Conservation (phyloP, 768 basidiomycete species). For the Auriscalpium orientale region DNA sequence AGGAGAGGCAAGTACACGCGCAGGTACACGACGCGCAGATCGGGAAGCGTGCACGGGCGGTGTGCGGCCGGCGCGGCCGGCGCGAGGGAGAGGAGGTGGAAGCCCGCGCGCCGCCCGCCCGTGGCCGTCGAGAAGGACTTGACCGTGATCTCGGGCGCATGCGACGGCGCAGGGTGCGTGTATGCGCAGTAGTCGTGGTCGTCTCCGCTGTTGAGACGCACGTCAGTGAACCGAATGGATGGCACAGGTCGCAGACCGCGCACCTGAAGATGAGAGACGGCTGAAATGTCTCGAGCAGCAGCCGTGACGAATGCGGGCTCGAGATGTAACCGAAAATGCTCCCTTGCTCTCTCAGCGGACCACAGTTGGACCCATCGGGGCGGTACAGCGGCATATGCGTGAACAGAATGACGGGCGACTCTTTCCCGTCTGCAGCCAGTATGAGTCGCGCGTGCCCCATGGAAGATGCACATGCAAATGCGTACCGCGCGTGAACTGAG, state of each 20-base stretch:
- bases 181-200: slow-evolving; percentile 95
- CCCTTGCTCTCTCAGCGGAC: slow-evolving; percentile 68
- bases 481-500: neutral
- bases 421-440: slow-evolving; percentile 18
- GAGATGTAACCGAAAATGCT: slow-evolving; percentile 82
- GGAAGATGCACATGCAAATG: neutral
- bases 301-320: slow-evolving; percentile 54
- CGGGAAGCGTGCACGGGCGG: slow-evolving; percentile 70
- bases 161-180: slow-evolving; percentile 32
- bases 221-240: neutral
- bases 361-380: slow-evolving; percentile 61
- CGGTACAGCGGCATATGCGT: slow-evolving; percentile 87
- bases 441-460: neutral
- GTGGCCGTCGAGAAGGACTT: slow-evolving; percentile 89
- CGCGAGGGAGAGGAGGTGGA: slow-evolving; percentile 79
- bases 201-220: slow-evolving; percentile 54
- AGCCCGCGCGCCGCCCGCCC: slow-evolving; percentile 78
- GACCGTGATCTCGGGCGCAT: slow-evolving; percentile 69
- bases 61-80: slow-evolving; percentile 40
- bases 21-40: slow-evolving; percentile 75
- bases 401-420: slow-evolving; percentile 27
- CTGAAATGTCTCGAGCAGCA: slow-evolving; percentile 54
- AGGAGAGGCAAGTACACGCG: slow-evolving; percentile 60
- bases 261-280: slow-evolving; percentile 77
- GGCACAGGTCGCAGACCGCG: slow-evolving; percentile 4